A percentile compares a stretch with the other conserved stretches of the same genome.
phyloP scores from a whole-genome alignment of 106 monocot genomes.

The Phalaenopsis aphrodite region DNA sequence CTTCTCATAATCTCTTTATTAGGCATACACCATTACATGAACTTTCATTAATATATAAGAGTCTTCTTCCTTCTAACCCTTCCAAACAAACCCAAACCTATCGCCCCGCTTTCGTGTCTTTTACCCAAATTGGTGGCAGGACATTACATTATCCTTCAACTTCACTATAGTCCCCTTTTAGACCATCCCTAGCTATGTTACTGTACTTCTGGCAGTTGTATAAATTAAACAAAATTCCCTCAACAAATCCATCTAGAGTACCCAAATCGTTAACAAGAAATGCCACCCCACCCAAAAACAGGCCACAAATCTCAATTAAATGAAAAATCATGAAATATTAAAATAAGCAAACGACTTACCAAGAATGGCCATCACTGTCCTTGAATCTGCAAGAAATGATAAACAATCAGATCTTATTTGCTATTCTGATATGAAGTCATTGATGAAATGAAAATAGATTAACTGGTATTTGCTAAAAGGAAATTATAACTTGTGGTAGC shows the following conservation, averaged over 20 bases:
- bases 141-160: not conserved
- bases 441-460: slow-evolving; percentile 2
- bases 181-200: not conserved
- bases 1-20: too few relatives aligned
- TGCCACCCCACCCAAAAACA: not conserved
- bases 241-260: too few relatives aligned
- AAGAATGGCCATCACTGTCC: slow-evolving; percentile 96
- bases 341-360: slow-evolving; percentile 34
- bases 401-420: slow-evolving; percentile 6
- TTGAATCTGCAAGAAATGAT: slow-evolving; percentile 69
- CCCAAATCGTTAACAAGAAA: not conserved
- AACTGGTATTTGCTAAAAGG: not conserved
- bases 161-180: not conserved
- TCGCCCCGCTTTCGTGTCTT: too few relatives aligned
- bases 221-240: too few relatives aligned
- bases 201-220: too few relatives aligned
- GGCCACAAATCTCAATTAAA: not conserved
- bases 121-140: too few relatives aligned
- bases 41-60: not conserved
- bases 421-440: not conserved
- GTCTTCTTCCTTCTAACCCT: not conserved
- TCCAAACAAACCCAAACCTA: not conserved
- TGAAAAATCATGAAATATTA: not conserved
- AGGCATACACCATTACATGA: too few relatives aligned
- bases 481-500: not conserved